Base-by-base conservation (phyloP, 2,329 filamentous ascomycete genomes). In the Blastomyces emzantsi region DNA sequence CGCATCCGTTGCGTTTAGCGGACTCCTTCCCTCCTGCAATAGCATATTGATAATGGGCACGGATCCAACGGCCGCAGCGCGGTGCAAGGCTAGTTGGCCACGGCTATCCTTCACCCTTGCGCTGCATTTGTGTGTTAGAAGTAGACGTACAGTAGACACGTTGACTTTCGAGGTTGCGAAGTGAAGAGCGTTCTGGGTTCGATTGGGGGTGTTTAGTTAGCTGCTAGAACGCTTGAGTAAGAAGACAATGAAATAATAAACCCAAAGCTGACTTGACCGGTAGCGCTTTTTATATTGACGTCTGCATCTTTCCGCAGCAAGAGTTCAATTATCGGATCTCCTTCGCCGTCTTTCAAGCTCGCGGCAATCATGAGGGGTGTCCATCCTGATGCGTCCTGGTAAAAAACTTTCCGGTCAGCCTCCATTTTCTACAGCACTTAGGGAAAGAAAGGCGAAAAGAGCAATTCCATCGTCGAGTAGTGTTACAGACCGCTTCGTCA, bases 131-230 rank as follows among this genome's bases (percentile, higher is more conserved):
- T 86, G 82, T 22, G 83, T 81, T 49, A 99, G 78, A n/a, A 99
- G 83, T 64, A 85, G 86, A 59, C 87, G 87, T 33, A 91, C 91
- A 7, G 89, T 82, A 67, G 95, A 90, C 55, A 97, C 80, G 73
- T 96, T 92, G 70, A 85, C 86, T 76, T 99, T 99, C 41, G 92
- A 96, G 17, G 90, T 88, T 59, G 92, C 87, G 73, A 97, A 96
- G 76, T 97, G 93, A 25, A 99, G 83, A 11, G 89, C 90, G 28
- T 92, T 96, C 85, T 95, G 56, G 49, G 8, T 59, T 36, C 60
- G 54, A 41, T 2, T 39, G 17, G 28, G 13, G 3, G 17, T n/a
- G 3, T 41, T n/a, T 17, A 36, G 39, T 63, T 28, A 28, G 49
- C 7, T 47, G 43, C 22, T 17, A 57, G 11, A 39, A 25, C 41